Percentiles rank a stretch among this genome's conserved stretches.
phyloP scores from a whole-genome alignment of 2,329 filamentous ascomycete genomes.

The Hymenotorrendiella dingleyae region DNA sequence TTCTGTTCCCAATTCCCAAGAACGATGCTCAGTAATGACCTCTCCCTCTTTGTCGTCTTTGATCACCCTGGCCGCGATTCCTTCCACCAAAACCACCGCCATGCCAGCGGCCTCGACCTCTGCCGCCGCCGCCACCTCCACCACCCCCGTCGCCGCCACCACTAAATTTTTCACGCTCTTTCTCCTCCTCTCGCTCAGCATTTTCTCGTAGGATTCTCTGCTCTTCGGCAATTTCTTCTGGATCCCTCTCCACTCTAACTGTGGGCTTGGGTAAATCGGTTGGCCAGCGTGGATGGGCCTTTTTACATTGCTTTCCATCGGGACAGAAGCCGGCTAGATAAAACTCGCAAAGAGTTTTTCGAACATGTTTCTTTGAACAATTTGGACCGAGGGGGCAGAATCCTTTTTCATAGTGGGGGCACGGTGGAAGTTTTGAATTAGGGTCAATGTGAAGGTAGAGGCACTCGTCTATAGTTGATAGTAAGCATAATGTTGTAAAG shows the following conservation, averaged over 20 bases:
- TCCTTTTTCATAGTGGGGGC: constrained; percentile 87
- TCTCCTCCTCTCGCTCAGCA: constrained; percentile 46
- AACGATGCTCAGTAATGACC: constrained; percentile 19
- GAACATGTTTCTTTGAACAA: constrained; percentile 85
- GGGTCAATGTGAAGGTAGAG: constrained; percentile 87
- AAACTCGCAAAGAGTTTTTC: constrained; percentile 72
- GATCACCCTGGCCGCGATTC: constrained; percentile 18
- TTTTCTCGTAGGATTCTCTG: constrained; percentile 49
- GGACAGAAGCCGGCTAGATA: constrained; percentile 96
- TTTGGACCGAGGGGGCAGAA: constrained; percentile 87
- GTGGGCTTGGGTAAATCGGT: constrained; percentile 68
- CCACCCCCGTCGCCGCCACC: constrained; percentile 30
- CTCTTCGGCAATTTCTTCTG: constrained; percentile 50
- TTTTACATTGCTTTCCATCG: constrained; percentile 68
- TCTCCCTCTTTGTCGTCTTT: constrained; percentile 19
- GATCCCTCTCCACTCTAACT: constrained; percentile 59
- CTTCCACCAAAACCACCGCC: constrained; percentile 29
- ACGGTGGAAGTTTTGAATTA: constrained; percentile 70
- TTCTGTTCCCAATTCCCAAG: background rate
- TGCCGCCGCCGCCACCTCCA: constrained; percentile 21
- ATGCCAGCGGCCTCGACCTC: constrained; percentile 27
- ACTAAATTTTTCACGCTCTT: constrained; percentile 33
- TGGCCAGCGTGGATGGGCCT: constrained; percentile 75
- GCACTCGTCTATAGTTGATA: constrained; percentile 63
- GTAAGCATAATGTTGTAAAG: constrained; percentile 6